Evolutionary conservation across 306 rosid genomes (phyloP).

Genomic region (Macrotyloma uniflorum): DNA sequence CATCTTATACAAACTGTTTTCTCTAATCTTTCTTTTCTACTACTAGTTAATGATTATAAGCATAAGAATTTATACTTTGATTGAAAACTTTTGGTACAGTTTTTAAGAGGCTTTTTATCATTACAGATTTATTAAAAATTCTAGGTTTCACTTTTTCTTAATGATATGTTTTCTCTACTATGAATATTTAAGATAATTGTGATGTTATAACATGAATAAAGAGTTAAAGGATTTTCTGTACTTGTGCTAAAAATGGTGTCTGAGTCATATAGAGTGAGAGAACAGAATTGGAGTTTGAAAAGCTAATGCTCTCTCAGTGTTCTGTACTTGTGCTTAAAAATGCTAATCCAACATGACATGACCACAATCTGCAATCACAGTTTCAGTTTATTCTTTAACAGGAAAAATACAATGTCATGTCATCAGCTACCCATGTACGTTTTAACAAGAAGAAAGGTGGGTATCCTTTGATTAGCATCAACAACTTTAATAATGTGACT

Average conservation of each 20-base stretch:
- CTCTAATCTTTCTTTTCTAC: neutral
- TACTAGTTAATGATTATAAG: neutral
- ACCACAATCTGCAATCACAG: neutral
- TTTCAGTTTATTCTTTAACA: neutral
- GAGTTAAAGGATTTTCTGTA: too few relatives aligned
- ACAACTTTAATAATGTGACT: too few relatives aligned
- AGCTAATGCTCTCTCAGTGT: conserved; percentile 5
- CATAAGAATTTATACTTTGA: neutral
- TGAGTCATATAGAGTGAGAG: too few relatives aligned
- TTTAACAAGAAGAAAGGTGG: neutral
- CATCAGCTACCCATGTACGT: neutral
- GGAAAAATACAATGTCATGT: neutral
- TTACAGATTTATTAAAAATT: too few relatives aligned
- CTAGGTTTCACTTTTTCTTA: too few relatives aligned
- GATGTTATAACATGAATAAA: too few relatives aligned
- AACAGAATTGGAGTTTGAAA: neutral
- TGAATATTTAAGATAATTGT: too few relatives aligned
- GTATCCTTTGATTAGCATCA: too few relatives aligned
- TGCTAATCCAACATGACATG: neutral
- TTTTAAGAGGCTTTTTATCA: too few relatives aligned
- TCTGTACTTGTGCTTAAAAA: neutral
- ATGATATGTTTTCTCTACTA: too few relatives aligned
- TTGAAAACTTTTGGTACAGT: too few relatives aligned
- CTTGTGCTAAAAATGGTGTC: too few relatives aligned
- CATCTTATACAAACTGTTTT: neutral